A percentile compares a stretch with the other conserved stretches of the same genome.
Evolutionary conservation across 257 asterid species (phyloP).

Genomic region (Nicotiana knightiana): DNA sequence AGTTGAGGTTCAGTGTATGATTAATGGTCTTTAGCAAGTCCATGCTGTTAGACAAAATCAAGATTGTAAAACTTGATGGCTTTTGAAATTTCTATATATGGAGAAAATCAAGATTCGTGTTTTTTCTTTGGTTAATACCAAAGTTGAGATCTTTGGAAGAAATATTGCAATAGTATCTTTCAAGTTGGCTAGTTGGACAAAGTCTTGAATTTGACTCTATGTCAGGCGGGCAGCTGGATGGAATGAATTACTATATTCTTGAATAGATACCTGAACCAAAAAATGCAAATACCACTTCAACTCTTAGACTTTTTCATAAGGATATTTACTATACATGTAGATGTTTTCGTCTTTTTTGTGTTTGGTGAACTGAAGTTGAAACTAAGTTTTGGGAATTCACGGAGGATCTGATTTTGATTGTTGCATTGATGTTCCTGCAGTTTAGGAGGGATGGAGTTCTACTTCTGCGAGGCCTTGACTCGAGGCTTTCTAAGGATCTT

Average conservation of each 20-base stretch:
- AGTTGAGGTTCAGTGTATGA: neutral
- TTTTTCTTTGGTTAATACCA: slow-evolving; percentile 3
- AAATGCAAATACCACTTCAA: neutral
- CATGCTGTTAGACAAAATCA: neutral
- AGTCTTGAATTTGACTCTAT: neutral
- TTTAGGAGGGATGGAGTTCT: slow-evolving; percentile 83
- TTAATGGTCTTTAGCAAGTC: neutral
- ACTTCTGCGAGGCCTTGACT: slow-evolving; percentile 79
- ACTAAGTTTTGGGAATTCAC: neutral
- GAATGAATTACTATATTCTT: neutral
- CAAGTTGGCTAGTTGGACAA: neutral
- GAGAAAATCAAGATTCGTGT: neutral
- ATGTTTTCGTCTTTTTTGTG: neutral
- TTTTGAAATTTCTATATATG: neutral
- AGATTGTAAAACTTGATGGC: neutral
- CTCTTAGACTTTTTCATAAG: neutral
- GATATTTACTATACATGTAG: neutral
- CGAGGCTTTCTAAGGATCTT: slow-evolving; percentile 92
- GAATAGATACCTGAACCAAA: neutral
- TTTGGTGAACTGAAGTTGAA: neutral
- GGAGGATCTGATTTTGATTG: neutral
- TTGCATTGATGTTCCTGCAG: slow-evolving; percentile 37
- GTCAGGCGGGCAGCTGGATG: neutral
- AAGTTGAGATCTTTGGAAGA: slow-evolving; percentile 2
- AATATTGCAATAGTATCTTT: neutral